A percentile compares a stretch with the other conserved stretches of the same genome.
Conservation (phyloP, 2,329 filamentous ascomycete genomes). For the Graphium sp. region DNA sequence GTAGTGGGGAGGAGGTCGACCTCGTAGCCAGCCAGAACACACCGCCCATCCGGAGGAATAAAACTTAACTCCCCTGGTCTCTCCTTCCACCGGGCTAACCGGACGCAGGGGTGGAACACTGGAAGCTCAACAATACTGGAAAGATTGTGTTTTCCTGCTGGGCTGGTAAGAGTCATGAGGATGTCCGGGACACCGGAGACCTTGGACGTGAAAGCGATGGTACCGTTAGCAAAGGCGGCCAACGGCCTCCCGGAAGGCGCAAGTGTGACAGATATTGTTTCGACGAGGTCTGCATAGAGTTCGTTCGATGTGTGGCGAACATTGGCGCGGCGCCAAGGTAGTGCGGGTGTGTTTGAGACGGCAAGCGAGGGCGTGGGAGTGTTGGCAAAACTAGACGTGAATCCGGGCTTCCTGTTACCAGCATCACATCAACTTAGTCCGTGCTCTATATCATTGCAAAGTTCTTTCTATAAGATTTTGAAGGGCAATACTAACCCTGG, state of each 20-base stretch:
- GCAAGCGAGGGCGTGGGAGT: conserved; percentile 21
- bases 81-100: conserved; percentile 79
- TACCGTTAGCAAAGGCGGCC: conserved; percentile 75
- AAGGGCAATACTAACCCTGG: conserved; percentile 38
- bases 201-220: conserved; percentile 87
- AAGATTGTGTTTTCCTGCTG: conserved; percentile 65
- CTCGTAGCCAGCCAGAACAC: conserved; percentile 87
- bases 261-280: conserved; percentile 73
- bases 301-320: conserved; percentile 95
- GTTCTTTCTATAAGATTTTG: not conserved
- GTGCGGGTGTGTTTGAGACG: conserved; percentile 29
- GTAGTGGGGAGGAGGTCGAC: conserved; percentile 71
- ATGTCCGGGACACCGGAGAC: conserved; percentile 90
- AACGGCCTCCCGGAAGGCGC: conserved; percentile 81
- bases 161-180: conserved; percentile 61
- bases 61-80: conserved; percentile 87
- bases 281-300: conserved; percentile 88
- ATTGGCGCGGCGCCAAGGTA: conserved; percentile 84
- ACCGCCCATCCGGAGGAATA: conserved; percentile 84
- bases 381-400: conserved; percentile 19
- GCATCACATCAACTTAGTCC: conserved; percentile 1
- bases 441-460: too few species aligned
- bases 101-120: conserved; percentile 91
- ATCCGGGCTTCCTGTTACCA: conserved; percentile 19
- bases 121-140: conserved; percentile 65